Percentiles rank a stretch among this genome's conserved stretches.
Evolutionary conservation across 768 basidiomycete genomes (phyloP).

Genomic region (Hortiboletus campestris): DNA sequence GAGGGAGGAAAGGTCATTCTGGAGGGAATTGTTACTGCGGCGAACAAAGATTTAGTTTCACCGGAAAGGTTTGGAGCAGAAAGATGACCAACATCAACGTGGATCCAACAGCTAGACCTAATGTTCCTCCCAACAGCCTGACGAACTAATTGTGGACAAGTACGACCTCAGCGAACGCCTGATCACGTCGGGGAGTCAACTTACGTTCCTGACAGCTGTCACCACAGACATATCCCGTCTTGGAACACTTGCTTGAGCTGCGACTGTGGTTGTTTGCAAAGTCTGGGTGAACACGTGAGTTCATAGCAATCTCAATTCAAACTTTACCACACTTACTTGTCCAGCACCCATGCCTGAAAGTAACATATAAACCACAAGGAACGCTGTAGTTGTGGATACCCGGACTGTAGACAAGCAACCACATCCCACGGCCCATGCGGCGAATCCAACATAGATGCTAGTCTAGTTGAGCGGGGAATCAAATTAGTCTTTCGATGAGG

Average conservation of each 20-base stretch:
- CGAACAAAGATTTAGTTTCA: neutral
- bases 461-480: neutral
- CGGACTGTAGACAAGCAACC: conserved; percentile 68
- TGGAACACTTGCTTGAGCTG: conserved; percentile 69
- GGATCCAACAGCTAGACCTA: conserved; percentile 61
- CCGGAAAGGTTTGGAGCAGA: conserved; percentile 3
- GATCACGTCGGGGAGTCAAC: conserved; percentile 10
- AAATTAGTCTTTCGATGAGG: neutral
- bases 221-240: conserved; percentile 76
- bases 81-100: conserved; percentile 47
- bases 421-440: conserved; percentile 65
- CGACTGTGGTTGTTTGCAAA: conserved; percentile 63
- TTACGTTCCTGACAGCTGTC: conserved; percentile 62
- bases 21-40: conserved; percentile 47
- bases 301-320: neutral
- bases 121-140: conserved; percentile 65
- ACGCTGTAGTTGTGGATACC: conserved; percentile 43
- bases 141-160: conserved; percentile 46
- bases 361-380: conserved; percentile 60
- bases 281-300: conserved; percentile 35
- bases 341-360: conserved; percentile 62
- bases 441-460: conserved; percentile 57
- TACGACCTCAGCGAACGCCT: neutral
- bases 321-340: conserved; percentile 36
- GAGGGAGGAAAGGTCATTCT: conserved; percentile 38